These are phyloP conservation scores for Erythrobasidium yunnanense DNA, from an alignment of 768 basidiomycete genomes.

Conservation along the genomic window DNA sequence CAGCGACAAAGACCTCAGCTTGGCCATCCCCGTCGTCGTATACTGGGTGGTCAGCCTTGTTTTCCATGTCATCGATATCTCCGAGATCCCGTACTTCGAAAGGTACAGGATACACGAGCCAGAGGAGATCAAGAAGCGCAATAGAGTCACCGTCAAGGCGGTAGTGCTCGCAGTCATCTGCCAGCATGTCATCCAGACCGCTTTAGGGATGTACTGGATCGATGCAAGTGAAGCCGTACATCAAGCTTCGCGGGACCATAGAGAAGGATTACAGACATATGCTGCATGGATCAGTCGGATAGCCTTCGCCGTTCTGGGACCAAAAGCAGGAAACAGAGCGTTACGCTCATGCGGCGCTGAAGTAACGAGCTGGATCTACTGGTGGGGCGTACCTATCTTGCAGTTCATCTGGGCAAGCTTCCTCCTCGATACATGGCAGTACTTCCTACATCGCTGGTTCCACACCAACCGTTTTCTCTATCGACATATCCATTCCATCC, in stretches of 20 bases:
- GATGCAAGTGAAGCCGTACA: constrained; percentile 41
- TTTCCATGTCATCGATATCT: constrained; percentile 70
- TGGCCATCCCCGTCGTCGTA: constrained; percentile 62
- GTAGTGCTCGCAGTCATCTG: constrained; percentile 71
- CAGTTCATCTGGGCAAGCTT: constrained; percentile 75
- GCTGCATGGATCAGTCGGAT: constrained; percentile 1
- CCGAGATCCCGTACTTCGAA: constrained; percentile 59
- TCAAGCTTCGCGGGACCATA: constrained; percentile 40
- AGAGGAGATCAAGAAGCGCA: constrained; percentile 60
- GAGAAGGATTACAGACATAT: constrained; percentile 36
- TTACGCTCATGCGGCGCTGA: constrained; percentile 25
- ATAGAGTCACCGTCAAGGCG: constrained; percentile 58
- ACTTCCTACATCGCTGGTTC: constrained; percentile 85
- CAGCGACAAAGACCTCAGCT: constrained; percentile 60
- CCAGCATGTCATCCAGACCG: constrained; percentile 77
- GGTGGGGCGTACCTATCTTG: constrained; percentile 74
- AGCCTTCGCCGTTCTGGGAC: constrained; percentile 18
- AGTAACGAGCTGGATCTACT: constrained; percentile 51
- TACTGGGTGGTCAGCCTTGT: constrained; percentile 75
- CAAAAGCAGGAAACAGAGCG: constrained; percentile 4
- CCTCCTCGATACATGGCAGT: constrained; percentile 94
- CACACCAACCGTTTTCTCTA: constrained; percentile 84
- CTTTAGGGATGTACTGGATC: constrained; percentile 60
- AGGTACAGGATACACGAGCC: constrained; percentile 80
- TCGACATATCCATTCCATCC: constrained; percentile 80